Conservation (phyloP, 371 early-diverging fungal species). For the Rhizopus arrhizus region DNA sequence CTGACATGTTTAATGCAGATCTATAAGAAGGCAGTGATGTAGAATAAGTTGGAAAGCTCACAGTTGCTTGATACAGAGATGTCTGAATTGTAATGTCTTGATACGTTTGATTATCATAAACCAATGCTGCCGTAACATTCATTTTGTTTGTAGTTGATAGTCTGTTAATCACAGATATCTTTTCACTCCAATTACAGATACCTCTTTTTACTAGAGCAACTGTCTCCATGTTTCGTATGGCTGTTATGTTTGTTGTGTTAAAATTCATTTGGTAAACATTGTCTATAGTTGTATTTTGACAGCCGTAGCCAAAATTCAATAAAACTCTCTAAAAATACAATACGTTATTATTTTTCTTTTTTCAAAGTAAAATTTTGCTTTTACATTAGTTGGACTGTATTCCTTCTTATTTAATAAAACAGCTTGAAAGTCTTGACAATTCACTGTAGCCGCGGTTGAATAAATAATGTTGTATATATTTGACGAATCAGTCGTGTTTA, state of each 20-base stretch:
- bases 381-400: constrained; percentile 19
- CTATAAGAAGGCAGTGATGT: constrained; percentile 18
- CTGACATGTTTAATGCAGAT: constrained; percentile 27
- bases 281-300: constrained; percentile 22
- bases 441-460: constrained; percentile 14
- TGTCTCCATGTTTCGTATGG: constrained; percentile 18
- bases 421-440: constrained; percentile 30
- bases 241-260: constrained; percentile 9
- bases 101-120: constrained; percentile 35
- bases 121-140: constrained; percentile 22
- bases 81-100: constrained; percentile 3
- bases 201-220: constrained; percentile 34
- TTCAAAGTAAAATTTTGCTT: neutral
- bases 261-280: constrained; percentile 13
- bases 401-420: constrained; percentile 12
- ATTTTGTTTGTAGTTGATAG: constrained; percentile 16
- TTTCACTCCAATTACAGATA: constrained; percentile 36
- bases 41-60: constrained; percentile 7
- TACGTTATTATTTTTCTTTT: neutral
- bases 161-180: constrained; percentile 17
- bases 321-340: constrained; percentile 22
- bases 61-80: neutral
- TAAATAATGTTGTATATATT: constrained; percentile 4
- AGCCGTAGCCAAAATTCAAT: constrained; percentile 29
- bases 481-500: constrained; percentile 8